These are phyloP conservation scores for Stygiomarasmius scandens DNA, from an alignment of 1,284 basidiomycete genomes.

Conservation along the genomic window DNA sequence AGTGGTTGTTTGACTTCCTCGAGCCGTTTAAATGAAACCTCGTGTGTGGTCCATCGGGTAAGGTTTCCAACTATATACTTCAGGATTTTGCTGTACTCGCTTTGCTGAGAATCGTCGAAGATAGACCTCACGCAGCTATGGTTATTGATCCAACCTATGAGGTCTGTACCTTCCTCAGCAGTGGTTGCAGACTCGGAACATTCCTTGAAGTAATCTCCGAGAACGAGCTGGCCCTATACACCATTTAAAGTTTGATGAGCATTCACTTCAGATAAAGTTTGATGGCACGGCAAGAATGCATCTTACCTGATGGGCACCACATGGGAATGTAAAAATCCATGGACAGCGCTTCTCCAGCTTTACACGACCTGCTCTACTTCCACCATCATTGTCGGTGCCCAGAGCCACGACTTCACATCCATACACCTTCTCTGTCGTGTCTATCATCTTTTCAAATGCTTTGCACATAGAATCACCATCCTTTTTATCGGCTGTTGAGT, in stretches of 20 bases:
- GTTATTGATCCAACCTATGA: constrained; percentile 26
- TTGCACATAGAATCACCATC: constrained; percentile 25
- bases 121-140: constrained; percentile 26
- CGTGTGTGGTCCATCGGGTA: constrained; percentile 30
- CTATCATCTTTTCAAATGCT: constrained; percentile 27
- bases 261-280: background rate
- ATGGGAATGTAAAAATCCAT: constrained; percentile 21
- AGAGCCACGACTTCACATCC: constrained; percentile 20
- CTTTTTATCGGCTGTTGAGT: constrained; percentile 23
- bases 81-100: constrained; percentile 21
- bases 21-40: constrained; percentile 25
- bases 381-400: constrained; percentile 29
- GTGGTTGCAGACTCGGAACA: constrained; percentile 21
- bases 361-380: constrained; percentile 25
- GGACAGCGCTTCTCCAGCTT: constrained; percentile 20
- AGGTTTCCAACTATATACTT: constrained; percentile 29
- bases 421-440: constrained; percentile 23
- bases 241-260: background rate
- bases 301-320: constrained; percentile 25
- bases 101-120: constrained; percentile 24
- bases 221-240: constrained; percentile 25
- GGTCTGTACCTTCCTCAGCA: constrained; percentile 22
- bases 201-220: constrained; percentile 27
- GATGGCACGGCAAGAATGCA: background rate
- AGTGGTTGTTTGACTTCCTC: constrained; percentile 21